phyloP scores from a whole-genome alignment of 2,329 filamentous ascomycete species.

The Clarireedia monteithiana region DNA sequence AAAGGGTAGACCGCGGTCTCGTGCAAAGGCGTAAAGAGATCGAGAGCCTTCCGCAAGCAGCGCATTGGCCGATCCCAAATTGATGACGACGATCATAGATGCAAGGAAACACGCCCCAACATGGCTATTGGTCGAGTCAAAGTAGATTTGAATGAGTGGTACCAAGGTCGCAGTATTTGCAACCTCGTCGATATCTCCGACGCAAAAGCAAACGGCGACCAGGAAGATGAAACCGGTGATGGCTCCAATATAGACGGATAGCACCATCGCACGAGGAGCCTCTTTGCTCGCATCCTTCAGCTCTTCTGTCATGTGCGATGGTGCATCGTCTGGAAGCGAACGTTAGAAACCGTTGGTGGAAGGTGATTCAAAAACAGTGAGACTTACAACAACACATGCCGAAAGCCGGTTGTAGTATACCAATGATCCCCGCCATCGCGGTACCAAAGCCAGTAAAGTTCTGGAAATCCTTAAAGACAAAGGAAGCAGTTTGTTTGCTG shows the following conservation, averaged over 20 bases:
- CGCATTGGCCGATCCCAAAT: constrained; percentile 33
- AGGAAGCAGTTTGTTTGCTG: constrained; percentile 44
- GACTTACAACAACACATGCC: constrained; percentile 42
- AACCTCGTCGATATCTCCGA: constrained; percentile 38
- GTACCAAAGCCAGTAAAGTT: constrained; percentile 45
- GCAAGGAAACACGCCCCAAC: constrained; percentile 41
- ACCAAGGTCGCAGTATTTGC: constrained; percentile 37
- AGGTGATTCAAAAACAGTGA: background rate
- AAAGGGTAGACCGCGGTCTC: constrained; percentile 46
- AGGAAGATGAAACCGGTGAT: constrained; percentile 41
- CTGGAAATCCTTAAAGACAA: constrained; percentile 48
- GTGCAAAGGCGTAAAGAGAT: constrained; percentile 38
- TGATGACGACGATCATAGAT: constrained; percentile 35
- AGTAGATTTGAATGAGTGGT: constrained; percentile 44
- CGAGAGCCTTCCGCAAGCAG: constrained; percentile 31
- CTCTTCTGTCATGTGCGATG: constrained; percentile 48
- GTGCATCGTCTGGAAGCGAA: constrained; percentile 26
- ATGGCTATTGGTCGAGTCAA: constrained; percentile 36
- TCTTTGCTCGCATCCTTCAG: constrained; percentile 43
- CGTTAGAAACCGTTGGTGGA: background rate
- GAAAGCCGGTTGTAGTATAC: constrained; percentile 45
- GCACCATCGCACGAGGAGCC: constrained; percentile 41
- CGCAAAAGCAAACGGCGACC: constrained; percentile 42
- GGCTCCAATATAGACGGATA: constrained; percentile 40
- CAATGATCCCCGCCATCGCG: constrained; percentile 44